phyloP scores from a whole-genome alignment of 2,329 filamentous ascomycete species.

The Cercospora sp. region DNA sequence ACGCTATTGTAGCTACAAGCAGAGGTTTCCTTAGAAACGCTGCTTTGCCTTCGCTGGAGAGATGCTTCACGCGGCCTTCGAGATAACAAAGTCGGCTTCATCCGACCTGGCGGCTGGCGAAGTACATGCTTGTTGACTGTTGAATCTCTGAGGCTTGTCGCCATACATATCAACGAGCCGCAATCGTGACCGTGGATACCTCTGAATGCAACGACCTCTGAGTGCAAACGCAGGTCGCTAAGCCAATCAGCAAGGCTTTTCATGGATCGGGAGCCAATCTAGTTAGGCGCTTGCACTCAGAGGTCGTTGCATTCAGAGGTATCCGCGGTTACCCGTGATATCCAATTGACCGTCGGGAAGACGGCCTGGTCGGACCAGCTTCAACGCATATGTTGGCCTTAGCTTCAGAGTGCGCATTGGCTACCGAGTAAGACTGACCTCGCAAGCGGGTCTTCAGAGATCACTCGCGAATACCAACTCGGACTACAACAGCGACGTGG shows the following conservation, averaged over 20 bases:
- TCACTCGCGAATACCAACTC: neutral
- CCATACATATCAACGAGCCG: too few relatives aligned
- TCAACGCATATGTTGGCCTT: neutral
- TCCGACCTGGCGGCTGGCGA: neutral
- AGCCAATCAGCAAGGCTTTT: too few relatives aligned
- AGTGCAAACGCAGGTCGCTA: too few relatives aligned
- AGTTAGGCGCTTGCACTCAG: too few relatives aligned
- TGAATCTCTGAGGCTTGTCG: neutral
- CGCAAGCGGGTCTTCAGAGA: neutral
- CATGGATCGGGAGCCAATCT: too few relatives aligned
- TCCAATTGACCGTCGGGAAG: neutral
- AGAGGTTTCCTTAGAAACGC: neutral
- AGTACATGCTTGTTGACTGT: neutral
- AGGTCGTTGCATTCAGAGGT: too few relatives aligned
- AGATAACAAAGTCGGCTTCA: neutral
- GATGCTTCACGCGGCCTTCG: neutral
- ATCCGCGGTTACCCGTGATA: too few relatives aligned
- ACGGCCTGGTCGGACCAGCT: neutral
- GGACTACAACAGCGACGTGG: neutral
- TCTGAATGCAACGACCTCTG: too few relatives aligned
- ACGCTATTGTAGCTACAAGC: neutral
- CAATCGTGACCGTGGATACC: neutral
- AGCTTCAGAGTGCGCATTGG: neutral
- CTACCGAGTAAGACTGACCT: neutral
- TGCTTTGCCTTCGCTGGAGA: neutral